Evolutionary conservation across 2,329 filamentous ascomycete species (phyloP).

Genomic region (Corinectria fuckeliana): DNA sequence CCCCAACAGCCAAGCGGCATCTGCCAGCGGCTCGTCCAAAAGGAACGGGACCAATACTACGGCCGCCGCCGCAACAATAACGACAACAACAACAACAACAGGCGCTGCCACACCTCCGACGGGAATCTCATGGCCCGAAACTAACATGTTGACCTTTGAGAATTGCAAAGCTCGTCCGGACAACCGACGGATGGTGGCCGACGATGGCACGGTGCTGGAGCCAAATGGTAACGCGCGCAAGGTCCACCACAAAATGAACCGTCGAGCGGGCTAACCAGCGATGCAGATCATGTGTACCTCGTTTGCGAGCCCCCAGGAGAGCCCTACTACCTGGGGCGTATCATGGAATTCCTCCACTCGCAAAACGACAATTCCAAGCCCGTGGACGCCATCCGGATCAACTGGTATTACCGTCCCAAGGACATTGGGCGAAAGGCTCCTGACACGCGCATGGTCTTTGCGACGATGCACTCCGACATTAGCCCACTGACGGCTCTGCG

Average conservation of each 20-base stretch:
- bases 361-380: conserved; percentile 75
- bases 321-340: conserved; percentile 95
- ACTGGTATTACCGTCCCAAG: conserved; percentile 97
- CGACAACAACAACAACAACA: conserved; percentile 24
- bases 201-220: conserved; percentile 84
- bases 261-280: conserved; percentile 41
- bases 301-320: conserved; percentile 97
- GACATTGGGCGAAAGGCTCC: conserved; percentile 92
- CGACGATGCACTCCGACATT: conserved; percentile 98
- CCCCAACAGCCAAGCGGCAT: conserved; percentile 29
- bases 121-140: conserved; percentile 61
- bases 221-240: conserved; percentile 73
- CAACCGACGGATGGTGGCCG: conserved; percentile 81
- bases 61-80: conserved; percentile 6
- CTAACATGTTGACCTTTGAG: conserved; percentile 90
- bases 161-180: conserved; percentile 71
- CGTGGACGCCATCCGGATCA: conserved; percentile 88
- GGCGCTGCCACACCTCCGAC: conserved; percentile 43
- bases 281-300: conserved; percentile 82
- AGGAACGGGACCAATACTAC: conserved; percentile 23
- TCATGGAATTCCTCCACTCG: conserved; percentile 95
- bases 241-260: conserved; percentile 30
- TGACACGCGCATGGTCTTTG: conserved; percentile 90
- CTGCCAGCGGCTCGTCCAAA: conserved; percentile 34
- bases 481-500: conserved; percentile 91